phyloP scores from a whole-genome alignment of 2,329 filamentous ascomycete genomes.

The Arthroderma sp. region DNA sequence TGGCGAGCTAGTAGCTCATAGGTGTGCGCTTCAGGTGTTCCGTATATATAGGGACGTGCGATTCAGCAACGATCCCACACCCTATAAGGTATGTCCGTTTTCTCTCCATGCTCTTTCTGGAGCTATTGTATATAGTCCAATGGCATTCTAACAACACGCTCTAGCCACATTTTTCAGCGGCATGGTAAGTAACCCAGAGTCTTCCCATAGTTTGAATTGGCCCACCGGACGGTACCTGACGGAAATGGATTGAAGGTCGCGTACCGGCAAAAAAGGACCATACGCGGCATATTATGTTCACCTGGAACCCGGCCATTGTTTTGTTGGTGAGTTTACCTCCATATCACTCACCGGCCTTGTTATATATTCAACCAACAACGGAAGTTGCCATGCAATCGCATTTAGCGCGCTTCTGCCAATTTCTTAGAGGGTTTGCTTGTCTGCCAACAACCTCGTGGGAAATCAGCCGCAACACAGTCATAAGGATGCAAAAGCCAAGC shows the following conservation, averaged over 20 bases:
- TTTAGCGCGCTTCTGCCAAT: too few species aligned
- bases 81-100: conserved; percentile 58
- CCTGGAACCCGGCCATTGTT: conserved; percentile 56
- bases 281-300: conserved; percentile 86
- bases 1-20: neutral
- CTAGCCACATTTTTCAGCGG: conserved; percentile 68
- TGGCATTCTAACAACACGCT: conserved; percentile 3
- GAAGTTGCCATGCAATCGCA: too few species aligned
- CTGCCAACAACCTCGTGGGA: too few species aligned
- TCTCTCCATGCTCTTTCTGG: too few species aligned
- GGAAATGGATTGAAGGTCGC: conserved; percentile 41
- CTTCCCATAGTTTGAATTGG: conserved; percentile 6
- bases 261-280: conserved; percentile 73
- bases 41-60: conserved; percentile 78
- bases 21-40: conserved; percentile 43
- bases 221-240: neutral
- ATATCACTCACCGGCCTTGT: neutral
- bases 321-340: conserved; percentile 48
- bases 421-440: too few species aligned
- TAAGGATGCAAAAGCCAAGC: too few species aligned
- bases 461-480: too few species aligned
- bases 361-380: too few species aligned
- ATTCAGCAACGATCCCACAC: conserved; percentile 71
- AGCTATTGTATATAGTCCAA: too few species aligned
- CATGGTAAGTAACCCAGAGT: conserved; percentile 43